A percentile compares a stretch with the other conserved stretches of the same genome.
These are phyloP conservation scores for Sarcocystis neurona DNA, from an alignment of 169 alveolate genomes.

Conservation along the genomic window DNA sequence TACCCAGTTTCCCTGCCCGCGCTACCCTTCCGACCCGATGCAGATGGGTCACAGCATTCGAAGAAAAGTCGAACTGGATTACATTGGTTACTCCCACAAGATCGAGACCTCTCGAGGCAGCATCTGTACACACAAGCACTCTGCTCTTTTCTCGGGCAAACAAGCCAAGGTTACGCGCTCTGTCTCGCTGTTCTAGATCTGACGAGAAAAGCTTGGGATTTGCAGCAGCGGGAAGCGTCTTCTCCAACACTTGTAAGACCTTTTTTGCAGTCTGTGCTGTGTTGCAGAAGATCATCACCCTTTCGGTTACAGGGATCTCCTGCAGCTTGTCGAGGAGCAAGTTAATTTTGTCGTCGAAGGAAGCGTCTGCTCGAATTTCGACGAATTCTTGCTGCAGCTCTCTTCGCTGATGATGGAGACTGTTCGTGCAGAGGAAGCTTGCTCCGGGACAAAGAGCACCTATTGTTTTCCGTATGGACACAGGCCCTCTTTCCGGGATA, in stretches of 20 bases:
- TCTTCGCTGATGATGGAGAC: slow-evolving; percentile 34
- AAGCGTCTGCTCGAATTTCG: slow-evolving; percentile 9
- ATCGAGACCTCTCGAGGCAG: slow-evolving; percentile 50
- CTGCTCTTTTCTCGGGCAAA: slow-evolving; percentile 10
- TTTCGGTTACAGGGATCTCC: slow-evolving; percentile 27
- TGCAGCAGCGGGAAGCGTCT: slow-evolving; percentile 39
- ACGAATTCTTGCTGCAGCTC: slow-evolving; percentile 50
- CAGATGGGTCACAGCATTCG: slow-evolving; percentile 28
- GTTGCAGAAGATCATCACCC: slow-evolving; percentile 45
- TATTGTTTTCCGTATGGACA: not conserved
- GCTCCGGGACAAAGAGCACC: slow-evolving; percentile 12
- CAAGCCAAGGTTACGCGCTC: slow-evolving; percentile 3
- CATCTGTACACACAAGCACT: slow-evolving; percentile 46
- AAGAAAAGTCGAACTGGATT: slow-evolving; percentile 44
- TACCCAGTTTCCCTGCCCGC: slow-evolving; percentile 33
- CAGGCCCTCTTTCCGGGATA: slow-evolving; percentile 23
- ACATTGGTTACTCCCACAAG: not conserved
- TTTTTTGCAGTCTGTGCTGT: slow-evolving; percentile 48
- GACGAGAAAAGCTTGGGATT: slow-evolving; percentile 26
- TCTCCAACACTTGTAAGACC: slow-evolving; percentile 29
- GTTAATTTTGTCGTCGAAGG: slow-evolving; percentile 10
- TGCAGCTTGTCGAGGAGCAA: slow-evolving; percentile 3
- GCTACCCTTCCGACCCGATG: slow-evolving; percentile 55
- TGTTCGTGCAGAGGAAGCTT: not conserved
- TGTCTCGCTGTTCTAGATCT: not conserved